Percentiles rank a stretch among this genome's conserved stretches.
Conservation (phyloP, 2,329 filamentous ascomycete species). For the Sporothrix pallida region DNA sequence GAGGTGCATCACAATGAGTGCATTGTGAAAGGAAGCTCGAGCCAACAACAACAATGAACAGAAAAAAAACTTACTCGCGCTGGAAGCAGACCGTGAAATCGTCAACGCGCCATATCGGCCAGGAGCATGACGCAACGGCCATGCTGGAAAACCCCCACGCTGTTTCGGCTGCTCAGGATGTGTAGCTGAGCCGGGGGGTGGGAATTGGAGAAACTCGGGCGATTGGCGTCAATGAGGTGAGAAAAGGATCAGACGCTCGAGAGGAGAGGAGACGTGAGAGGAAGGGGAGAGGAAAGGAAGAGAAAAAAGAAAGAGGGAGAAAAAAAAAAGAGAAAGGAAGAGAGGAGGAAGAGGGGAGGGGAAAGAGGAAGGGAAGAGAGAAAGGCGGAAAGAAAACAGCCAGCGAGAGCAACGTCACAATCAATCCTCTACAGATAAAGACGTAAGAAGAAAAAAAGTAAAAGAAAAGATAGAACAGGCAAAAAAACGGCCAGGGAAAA, state of each 20-base stretch:
- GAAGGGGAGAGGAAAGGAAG: neutral
- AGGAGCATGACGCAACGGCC: constrained; percentile 60
- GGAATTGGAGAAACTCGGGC: constrained; percentile 12
- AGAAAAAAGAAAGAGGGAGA: neutral
- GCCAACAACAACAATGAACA: neutral
- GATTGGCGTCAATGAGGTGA: constrained; percentile 14
- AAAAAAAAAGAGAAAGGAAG: neutral
- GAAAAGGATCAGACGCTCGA: neutral
- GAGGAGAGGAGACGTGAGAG: neutral
- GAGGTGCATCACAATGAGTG: constrained; percentile 1
- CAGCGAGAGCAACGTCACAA: constrained; percentile 20
- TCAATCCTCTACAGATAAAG: constrained; percentile 9
- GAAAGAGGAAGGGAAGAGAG: neutral
- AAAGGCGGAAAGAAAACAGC: neutral
- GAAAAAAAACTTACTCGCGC: constrained; percentile 63
- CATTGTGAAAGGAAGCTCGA: neutral
- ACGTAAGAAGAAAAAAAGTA: constrained; percentile 8
- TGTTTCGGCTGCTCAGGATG: constrained; percentile 18
- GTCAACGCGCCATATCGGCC: constrained; percentile 67
- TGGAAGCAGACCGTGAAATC: constrained; percentile 69
- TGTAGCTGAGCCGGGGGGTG: constrained; percentile 8
- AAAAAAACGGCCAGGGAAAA: neutral
- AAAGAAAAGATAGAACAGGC: neutral
- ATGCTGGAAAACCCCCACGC: constrained; percentile 44
- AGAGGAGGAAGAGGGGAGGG: neutral